These are phyloP conservation scores for Neofusicoccum sp. DNA, from an alignment of 2,329 filamentous ascomycete species.

Conservation along the genomic window DNA sequence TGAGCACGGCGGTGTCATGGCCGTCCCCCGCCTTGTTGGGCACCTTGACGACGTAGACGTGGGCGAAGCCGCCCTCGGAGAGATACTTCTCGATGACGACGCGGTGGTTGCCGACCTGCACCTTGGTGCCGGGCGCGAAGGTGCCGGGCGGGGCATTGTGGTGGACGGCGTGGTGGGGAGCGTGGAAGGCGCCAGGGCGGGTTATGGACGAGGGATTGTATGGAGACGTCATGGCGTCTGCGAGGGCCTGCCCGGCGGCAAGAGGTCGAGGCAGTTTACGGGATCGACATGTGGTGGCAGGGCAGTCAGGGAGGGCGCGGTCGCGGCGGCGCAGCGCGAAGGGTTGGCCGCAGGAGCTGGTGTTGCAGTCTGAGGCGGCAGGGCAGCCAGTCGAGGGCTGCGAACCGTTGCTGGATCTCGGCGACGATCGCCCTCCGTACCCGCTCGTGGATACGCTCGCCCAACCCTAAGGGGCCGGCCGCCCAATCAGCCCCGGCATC, in stretches of 20 bases:
- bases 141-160: conserved; percentile 62
- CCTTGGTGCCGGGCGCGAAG: conserved; percentile 90
- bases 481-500: conserved; percentile 13
- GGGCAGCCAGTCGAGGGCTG: background rate
- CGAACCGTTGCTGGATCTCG: conserved; percentile 12
- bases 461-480: conserved; percentile 6
- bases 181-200: conserved; percentile 36
- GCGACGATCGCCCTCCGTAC: conserved; percentile 13
- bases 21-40: conserved; percentile 69
- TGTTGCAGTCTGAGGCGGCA: conserved; percentile 13
- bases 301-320: conserved; percentile 1
- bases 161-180: conserved; percentile 26
- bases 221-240: conserved; percentile 35
- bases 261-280: conserved; percentile 17
- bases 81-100: conserved; percentile 96
- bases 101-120: conserved; percentile 88
- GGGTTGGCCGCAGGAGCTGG: conserved; percentile 8
- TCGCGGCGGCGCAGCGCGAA: background rate
- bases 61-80: conserved; percentile 95
- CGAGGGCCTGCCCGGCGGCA: conserved; percentile 12
- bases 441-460: conserved; percentile 13
- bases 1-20: conserved; percentile 79
- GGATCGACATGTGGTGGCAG: conserved; percentile 11
- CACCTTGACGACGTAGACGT: conserved; percentile 94
- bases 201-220: conserved; percentile 35